These are phyloP conservation scores for Pestalotiopsis sp. DNA, from an alignment of 2,329 filamentous ascomycete species.

Conservation along the genomic window DNA sequence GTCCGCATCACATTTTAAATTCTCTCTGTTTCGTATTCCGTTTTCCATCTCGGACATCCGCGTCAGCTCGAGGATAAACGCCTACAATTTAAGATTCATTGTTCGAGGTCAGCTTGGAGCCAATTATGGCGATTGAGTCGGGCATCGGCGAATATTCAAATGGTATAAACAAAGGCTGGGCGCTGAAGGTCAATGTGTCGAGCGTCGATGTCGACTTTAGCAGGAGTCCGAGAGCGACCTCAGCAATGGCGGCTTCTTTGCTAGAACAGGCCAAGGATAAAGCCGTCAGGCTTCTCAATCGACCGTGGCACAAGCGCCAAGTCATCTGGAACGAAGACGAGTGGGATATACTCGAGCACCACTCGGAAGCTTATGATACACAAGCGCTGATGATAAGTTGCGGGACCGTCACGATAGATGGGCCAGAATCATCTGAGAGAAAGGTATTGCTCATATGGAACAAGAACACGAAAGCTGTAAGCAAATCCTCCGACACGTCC, in stretches of 20 bases:
- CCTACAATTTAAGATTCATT: neutral
- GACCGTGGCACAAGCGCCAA: slow-evolving; percentile 7
- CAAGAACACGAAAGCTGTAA: neutral
- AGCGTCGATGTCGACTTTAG: neutral
- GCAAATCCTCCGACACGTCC: neutral
- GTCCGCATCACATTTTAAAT: neutral
- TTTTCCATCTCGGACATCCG: neutral
- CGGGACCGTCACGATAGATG: slow-evolving; percentile 14
- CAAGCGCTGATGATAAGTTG: slow-evolving; percentile 14
- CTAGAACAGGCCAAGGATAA: slow-evolving; percentile 2
- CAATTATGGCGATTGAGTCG: slow-evolving; percentile 6
- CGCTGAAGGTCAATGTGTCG: neutral
- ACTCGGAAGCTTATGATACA: slow-evolving; percentile 6
- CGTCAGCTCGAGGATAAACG: neutral
- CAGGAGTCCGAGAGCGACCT: neutral
- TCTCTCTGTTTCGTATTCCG: neutral
- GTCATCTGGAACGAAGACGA: slow-evolving; percentile 6
- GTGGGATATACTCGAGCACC: slow-evolving; percentile 9
- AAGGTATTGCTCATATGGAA: slow-evolving; percentile 11
- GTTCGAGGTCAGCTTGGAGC: neutral
- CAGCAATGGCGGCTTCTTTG: neutral
- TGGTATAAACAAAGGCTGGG: neutral
- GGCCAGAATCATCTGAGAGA: neutral
- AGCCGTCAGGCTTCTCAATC: neutral
- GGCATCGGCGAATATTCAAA: neutral